These are phyloP conservation scores for Paecilomyces sp. DNA, from an alignment of 2,329 filamentous ascomycete genomes.

Conservation along the genomic window DNA sequence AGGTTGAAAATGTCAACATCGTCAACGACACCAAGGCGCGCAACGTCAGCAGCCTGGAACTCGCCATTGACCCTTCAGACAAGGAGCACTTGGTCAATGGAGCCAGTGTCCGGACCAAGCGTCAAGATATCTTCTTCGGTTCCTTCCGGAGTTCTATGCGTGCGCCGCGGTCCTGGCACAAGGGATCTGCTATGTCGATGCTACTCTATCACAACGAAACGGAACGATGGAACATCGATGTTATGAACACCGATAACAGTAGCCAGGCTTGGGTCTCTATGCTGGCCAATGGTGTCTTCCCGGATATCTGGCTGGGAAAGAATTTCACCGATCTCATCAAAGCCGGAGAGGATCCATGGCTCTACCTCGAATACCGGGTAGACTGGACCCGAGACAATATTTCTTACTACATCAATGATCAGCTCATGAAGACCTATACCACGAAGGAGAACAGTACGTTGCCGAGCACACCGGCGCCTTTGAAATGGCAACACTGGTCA, in stretches of 20 bases:
- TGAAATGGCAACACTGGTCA: conserved; percentile 44
- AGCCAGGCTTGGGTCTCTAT: conserved; percentile 32
- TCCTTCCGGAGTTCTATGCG: conserved; percentile 39
- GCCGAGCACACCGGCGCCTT: conserved; percentile 34
- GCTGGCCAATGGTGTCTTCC: conserved; percentile 33
- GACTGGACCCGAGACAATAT: conserved; percentile 41
- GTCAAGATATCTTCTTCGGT: conserved; percentile 43
- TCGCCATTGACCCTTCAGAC: conserved; percentile 20
- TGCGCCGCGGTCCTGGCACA: conserved; percentile 22
- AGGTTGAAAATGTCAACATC: conserved; percentile 23
- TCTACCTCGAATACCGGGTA: conserved; percentile 41
- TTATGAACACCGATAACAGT: conserved; percentile 38
- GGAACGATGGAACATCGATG: conserved; percentile 35
- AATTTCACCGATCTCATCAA: conserved; percentile 35
- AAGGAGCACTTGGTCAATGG: conserved; percentile 36
- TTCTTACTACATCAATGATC: conserved; percentile 36
- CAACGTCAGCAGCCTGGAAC: conserved; percentile 14
- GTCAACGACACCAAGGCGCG: conserved; percentile 18
- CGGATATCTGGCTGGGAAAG: conserved; percentile 27
- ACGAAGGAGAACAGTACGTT: conserved; percentile 25
- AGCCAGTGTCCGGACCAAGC: conserved; percentile 33
- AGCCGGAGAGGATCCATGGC: conserved; percentile 28
- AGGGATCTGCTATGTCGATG: conserved; percentile 42
- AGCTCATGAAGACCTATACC: conserved; percentile 25
- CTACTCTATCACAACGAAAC: conserved; percentile 39